Conservation (phyloP, 2,329 filamentous ascomycete genomes). For the Monosporascus sp. region DNA sequence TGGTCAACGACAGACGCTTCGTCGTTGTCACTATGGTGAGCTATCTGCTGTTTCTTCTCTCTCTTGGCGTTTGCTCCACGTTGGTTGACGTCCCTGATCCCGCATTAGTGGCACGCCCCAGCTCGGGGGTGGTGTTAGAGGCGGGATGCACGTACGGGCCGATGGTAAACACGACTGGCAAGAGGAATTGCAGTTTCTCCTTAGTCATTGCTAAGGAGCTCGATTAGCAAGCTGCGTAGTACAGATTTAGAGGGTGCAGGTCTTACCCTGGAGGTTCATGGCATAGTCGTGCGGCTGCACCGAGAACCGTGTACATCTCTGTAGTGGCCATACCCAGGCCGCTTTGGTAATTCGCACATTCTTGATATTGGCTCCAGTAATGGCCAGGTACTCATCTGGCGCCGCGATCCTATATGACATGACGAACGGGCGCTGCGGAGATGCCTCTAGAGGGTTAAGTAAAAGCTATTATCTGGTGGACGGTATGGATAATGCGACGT, state of each 20-base stretch:
- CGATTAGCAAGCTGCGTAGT: conserved; percentile 1
- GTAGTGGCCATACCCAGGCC: conserved; percentile 65
- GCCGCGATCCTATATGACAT: conserved; percentile 65
- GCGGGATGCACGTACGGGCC: conserved; percentile 48
- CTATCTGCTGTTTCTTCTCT: conserved; percentile 5
- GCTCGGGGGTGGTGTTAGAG: background rate
- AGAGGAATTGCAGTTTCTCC: conserved; percentile 77
- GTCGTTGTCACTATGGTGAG: background rate
- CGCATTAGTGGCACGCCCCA: background rate
- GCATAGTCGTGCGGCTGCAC: conserved; percentile 77
- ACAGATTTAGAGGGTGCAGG: background rate
- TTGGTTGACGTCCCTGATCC: conserved; percentile 52
- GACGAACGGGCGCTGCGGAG: conserved; percentile 13
- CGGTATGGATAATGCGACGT: too few species aligned
- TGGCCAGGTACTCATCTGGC: conserved; percentile 80
- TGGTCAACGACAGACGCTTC: conserved; percentile 5
- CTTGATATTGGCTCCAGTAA: conserved; percentile 73
- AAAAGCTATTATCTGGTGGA: background rate
- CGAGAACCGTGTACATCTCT: conserved; percentile 54
- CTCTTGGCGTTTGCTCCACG: conserved; percentile 40
- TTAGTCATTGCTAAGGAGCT: conserved; percentile 69
- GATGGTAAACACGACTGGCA: conserved; percentile 82
- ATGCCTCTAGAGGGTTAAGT: background rate
- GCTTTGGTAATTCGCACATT: conserved; percentile 76
- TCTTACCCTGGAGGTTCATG: conserved; percentile 62